Evolutionary conservation across 2,329 filamentous ascomycete genomes (phyloP).

Genomic region (Trichoderma semiorbis): DNA sequence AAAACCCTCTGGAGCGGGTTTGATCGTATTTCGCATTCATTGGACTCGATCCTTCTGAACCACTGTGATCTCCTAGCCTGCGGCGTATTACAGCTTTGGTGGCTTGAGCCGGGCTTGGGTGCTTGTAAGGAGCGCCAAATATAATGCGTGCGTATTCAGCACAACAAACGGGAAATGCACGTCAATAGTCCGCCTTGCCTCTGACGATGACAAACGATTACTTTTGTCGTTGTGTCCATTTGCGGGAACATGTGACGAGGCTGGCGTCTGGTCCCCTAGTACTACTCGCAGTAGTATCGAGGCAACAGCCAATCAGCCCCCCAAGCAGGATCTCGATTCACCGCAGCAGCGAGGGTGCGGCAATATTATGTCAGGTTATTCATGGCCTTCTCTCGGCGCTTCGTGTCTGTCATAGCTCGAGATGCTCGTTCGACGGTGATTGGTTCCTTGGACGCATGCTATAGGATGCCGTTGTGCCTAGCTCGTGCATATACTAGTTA

Average conservation of each 20-base stretch:
- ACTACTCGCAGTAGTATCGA: background rate
- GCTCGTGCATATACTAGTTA: background rate
- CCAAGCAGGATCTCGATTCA: background rate
- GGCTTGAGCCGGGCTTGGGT: background rate
- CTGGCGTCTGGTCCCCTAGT: background rate
- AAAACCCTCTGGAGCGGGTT: background rate
- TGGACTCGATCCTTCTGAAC: background rate
- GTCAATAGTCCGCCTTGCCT: background rate
- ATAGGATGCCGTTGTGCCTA: background rate
- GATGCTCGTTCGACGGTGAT: background rate
- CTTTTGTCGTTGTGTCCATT: background rate
- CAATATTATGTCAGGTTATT: background rate
- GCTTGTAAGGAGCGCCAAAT: background rate
- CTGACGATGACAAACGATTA: background rate
- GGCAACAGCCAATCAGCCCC: background rate
- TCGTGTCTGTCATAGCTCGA: constrained; percentile 2
- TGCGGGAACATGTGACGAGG: background rate
- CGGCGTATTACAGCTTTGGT: background rate
- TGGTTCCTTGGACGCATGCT: background rate
- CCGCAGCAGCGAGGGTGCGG: background rate
- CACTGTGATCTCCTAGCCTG: constrained; percentile 3
- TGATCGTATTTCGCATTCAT: background rate
- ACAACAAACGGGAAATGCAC: background rate
- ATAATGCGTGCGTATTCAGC: background rate
- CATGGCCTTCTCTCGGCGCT: background rate